Evolutionary conservation across 129 eudicot genomes (phyloP), one percentile per base, ranked within the genome.

Genomic region (Deinandra increscens): DNA sequence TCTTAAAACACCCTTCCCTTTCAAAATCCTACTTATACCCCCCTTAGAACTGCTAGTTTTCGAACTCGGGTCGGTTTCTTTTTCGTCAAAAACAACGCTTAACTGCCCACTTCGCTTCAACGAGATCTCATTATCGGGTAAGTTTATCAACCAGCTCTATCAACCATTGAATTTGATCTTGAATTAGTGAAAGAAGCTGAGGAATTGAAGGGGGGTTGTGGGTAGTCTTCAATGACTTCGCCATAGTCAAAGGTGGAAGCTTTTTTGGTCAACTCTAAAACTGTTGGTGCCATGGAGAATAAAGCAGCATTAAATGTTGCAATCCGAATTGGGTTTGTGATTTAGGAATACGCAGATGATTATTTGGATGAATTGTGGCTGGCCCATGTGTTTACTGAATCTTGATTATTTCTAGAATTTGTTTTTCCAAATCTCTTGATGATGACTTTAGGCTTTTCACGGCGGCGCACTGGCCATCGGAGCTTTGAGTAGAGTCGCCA

Each of bases 281-380:
- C 87, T 2, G 87, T 95, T 17, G 99, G 97, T 22, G 98, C 98
- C 97, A 93, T 89, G 76, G 98, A 86, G 82, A 93, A 93, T 19
- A 89, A 81, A 81, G 98, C 90, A 72, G 98, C 98, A 77, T 93
- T 93, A 51, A 93, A 93, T 39, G 98, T 86, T 20, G 94, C 96
- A 45, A 89, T 68, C 14, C 94, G 76, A 6, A 89, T 72, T 3
- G 85, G 79, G 56, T 80, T 48, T 69, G 68, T 29, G 80, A 48
- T 26, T 80, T 78, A 5, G 50, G 62, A 39, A 39, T 54, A 58
- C 69, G 74, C 60, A 50, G 34, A 8, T 82, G 87, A 18, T 62
- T 65, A 51, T 88, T 86, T 53, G 96, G 94, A 56, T 89, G 82
- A 67, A 84, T 86, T 44, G 81, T 75, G n/a, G 94, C 82, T 61